Conservation (phyloP, 1,139 yeast genomes). For the Pneumocystis jirovecii region DNA sequence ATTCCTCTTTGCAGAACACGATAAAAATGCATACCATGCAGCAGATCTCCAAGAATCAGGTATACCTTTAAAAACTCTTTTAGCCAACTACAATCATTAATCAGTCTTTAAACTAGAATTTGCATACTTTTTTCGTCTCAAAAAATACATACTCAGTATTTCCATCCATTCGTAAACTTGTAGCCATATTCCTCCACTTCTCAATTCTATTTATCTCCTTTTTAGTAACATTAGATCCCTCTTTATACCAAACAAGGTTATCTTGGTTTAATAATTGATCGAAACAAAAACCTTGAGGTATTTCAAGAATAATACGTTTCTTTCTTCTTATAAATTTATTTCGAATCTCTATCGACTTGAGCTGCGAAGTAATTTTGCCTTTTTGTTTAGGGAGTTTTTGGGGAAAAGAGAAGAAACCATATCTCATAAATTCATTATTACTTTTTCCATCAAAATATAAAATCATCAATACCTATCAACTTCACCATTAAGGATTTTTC, state of each 20-base stretch:
- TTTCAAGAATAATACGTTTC: neutral
- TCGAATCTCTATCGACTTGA: neutral
- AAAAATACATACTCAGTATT: neutral
- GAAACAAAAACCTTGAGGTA: neutral
- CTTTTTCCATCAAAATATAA: neutral
- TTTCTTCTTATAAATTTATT: neutral
- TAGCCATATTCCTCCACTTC: neutral
- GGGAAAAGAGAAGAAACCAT: neutral
- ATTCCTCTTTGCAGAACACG: constrained; percentile 1
- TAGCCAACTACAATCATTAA: neutral
- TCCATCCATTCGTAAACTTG: neutral
- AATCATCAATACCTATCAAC: neutral
- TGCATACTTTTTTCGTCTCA: neutral
- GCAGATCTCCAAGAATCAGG: constrained; percentile 18
- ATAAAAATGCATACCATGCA: constrained; percentile 11
- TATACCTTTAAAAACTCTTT: constrained; percentile 14
- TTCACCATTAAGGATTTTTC: neutral
- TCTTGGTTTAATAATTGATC: neutral
- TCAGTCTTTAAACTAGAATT: neutral
- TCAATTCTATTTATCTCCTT: neutral
- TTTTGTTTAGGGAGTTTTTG: neutral
- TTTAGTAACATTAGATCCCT: neutral
- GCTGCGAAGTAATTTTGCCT: neutral
- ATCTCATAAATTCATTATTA: neutral
- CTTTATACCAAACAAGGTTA: neutral